These are phyloP conservation scores for Pyrrhoderma lamaoense DNA, from an alignment of 1,284 basidiomycete species.

Conservation along the genomic window DNA sequence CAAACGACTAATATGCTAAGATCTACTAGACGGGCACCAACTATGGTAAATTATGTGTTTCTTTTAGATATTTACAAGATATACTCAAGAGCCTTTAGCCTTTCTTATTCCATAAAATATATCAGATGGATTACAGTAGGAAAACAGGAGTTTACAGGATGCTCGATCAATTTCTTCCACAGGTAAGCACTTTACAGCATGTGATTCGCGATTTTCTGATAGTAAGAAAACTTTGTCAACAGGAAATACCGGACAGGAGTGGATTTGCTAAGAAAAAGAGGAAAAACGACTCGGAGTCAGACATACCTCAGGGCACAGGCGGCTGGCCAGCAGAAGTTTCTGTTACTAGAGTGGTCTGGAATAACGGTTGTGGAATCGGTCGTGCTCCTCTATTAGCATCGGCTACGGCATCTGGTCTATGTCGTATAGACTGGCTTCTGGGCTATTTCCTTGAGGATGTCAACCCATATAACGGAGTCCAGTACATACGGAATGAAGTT, in stretches of 20 bases:
- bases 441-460: slow-evolving; percentile 60
- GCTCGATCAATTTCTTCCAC: slow-evolving; percentile 76
- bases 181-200: slow-evolving; percentile 47
- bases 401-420: slow-evolving; percentile 76
- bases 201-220: slow-evolving; percentile 34
- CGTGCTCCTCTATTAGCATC: slow-evolving; percentile 66
- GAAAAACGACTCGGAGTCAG: slow-evolving; percentile 26
- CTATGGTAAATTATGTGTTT: slow-evolving; percentile 43
- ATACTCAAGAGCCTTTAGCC: slow-evolving; percentile 39
- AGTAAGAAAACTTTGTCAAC: slow-evolving; percentile 25
- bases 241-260: slow-evolving; percentile 31
- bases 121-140: slow-evolving; percentile 79
- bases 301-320: slow-evolving; percentile 35
- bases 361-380: slow-evolving; percentile 61
- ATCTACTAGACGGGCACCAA: slow-evolving; percentile 58
- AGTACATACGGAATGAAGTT: slow-evolving; percentile 30
- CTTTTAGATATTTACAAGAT: slow-evolving; percentile 1
- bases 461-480: slow-evolving; percentile 52
- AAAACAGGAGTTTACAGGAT: slow-evolving; percentile 69
- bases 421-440: slow-evolving; percentile 70
- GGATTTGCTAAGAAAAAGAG: slow-evolving; percentile 23
- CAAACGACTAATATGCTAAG: slow-evolving; percentile 65
- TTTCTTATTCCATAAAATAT: slow-evolving; percentile 72
- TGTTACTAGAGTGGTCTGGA: slow-evolving; percentile 75
- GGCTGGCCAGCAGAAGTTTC: slow-evolving; percentile 74